Conservation (phyloP, 371 early-diverging fungal species). For the Chytridium lagenaria region DNA sequence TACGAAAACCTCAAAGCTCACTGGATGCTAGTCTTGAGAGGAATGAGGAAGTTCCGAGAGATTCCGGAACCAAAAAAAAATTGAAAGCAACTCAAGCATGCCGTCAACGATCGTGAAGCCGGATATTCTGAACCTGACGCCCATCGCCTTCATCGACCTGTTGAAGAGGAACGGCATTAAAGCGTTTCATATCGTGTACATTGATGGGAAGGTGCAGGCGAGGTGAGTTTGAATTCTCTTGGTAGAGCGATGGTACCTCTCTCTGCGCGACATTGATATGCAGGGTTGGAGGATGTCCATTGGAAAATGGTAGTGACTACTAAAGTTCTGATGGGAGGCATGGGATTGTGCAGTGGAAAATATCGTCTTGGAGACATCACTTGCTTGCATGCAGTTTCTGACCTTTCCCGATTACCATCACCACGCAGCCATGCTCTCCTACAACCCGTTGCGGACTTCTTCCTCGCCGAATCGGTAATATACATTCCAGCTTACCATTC, state of each 20-base stretch:
- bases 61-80: slow-evolving; percentile 6
- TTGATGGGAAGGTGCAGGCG: slow-evolving; percentile 25
- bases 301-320: background rate
- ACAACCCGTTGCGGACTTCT: slow-evolving; percentile 45
- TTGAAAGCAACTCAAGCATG: background rate
- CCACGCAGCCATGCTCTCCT: slow-evolving; percentile 39
- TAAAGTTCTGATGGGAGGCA: background rate
- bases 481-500: too few species aligned
- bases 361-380: too few species aligned
- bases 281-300: background rate
- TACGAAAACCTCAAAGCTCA: too few species aligned
- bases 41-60: too few species aligned
- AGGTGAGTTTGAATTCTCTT: slow-evolving; percentile 19
- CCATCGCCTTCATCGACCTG: slow-evolving; percentile 29
- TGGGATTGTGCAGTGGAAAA: background rate
- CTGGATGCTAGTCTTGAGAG: too few species aligned
- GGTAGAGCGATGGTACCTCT: too few species aligned
- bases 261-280: background rate
- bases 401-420: too few species aligned
- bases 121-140: slow-evolving; percentile 21
- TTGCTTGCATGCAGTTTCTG: background rate
- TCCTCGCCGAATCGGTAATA: slow-evolving; percentile 26
- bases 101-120: background rate
- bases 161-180: slow-evolving; percentile 28
- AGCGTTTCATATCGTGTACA: slow-evolving; percentile 39